Conservation (phyloP, 495 filamentous ascomycete species). For the Neurospora terricola region DNA sequence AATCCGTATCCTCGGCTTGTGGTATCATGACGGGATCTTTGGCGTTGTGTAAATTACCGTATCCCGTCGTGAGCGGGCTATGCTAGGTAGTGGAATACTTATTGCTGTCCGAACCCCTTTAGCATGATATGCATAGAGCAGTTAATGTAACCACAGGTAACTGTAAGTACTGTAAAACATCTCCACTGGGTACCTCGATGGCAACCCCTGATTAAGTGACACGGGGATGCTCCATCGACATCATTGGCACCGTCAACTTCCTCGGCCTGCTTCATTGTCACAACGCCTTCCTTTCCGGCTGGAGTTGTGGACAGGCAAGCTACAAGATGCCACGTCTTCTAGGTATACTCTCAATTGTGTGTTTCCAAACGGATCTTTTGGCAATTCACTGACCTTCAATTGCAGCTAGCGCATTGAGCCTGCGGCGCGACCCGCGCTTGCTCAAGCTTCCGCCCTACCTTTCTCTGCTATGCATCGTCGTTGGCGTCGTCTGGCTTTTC, state of each 20-base stretch:
- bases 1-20: neutral
- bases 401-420: constrained; percentile 36
- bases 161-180: neutral
- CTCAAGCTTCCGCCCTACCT: constrained; percentile 71
- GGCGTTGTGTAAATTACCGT: neutral
- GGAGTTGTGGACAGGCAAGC: neutral
- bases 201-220: neutral
- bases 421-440: constrained; percentile 58
- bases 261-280: neutral
- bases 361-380: neutral
- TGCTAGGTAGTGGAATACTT: neutral
- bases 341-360: constrained; percentile 7
- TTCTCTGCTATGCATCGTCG: constrained; percentile 74
- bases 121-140: neutral
- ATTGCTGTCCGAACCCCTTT: neutral
- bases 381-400: neutral
- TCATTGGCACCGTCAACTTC: neutral
- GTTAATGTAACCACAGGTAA: neutral
- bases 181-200: neutral
- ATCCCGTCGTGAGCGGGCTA: neutral
- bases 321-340: constrained; percentile 26
- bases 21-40: neutral
- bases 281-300: neutral
- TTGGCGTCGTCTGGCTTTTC: constrained; percentile 87
- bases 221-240: neutral